Base-by-base conservation (phyloP, 441 rosid species). In the Euphorbia schlechtendalii region DNA sequence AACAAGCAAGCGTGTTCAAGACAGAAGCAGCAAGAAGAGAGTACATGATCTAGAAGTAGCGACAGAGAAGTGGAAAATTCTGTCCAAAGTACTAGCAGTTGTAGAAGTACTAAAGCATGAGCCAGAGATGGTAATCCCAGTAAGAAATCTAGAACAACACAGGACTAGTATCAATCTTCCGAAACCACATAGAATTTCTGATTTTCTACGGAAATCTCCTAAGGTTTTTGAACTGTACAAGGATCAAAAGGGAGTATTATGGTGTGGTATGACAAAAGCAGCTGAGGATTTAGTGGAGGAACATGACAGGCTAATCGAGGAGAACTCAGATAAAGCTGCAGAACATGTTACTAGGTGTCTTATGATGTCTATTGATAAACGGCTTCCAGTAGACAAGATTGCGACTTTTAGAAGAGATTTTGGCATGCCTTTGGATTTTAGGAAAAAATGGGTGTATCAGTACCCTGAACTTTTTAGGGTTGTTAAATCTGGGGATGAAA, bases 371-470 rank as follows among this genome's bases (percentile, higher is more conserved):
- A 73, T 75, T 17, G 86, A 86, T 68, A 88, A 77, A 63, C 71
- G 81, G 63, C 81, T 91, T 74, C 84, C 74, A 0, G 48, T 85
- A 67, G 89, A 85, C 18, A 86, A 90, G 80, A 83, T 90, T 66
- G 90, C 73, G 14, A 76, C 84, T 82, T 86, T 88, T 70, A 78
- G 94, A 73, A 82, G 96, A 25, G 97, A 88, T 65, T 85, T 90
- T 24, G 97, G 97, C 38, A 74, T 86, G 76, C 87, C 93, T 24
- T 43, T 78, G 78, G 92, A 90, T 69, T 86, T 88, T 62, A 82
- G 92, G 76, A 67, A 49, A 15, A 73, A 71, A 15, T 88, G 93
- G 96, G 96, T 85, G 51, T 55, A 84, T 59, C 75, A 73, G 63
- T 88, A 82, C 77, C 90, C 96, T 9, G 64, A 88, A 28, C 79